A percentile compares a stretch with the other conserved stretches of the same genome.
These are phyloP conservation scores for Darksidea phi DNA, from an alignment of 495 filamentous ascomycete species.

Conservation along the genomic window DNA sequence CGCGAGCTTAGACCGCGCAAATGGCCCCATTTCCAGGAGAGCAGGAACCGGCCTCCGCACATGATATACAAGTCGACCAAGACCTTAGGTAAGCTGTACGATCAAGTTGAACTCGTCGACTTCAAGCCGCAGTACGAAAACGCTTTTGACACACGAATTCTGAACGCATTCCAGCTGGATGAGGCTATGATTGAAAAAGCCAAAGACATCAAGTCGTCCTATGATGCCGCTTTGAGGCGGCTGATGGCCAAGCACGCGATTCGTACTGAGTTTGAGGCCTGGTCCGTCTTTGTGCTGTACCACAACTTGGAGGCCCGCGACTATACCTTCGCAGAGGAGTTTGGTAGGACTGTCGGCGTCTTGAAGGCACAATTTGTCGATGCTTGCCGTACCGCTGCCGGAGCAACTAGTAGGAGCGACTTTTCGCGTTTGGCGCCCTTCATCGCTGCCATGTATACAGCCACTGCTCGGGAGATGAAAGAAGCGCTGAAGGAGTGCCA, in stretches of 20 bases:
- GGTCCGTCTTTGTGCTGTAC: constrained; percentile 75
- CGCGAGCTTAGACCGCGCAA: constrained; percentile 55
- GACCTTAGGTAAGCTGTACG: constrained; percentile 81
- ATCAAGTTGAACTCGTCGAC: constrained; percentile 63
- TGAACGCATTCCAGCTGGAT: constrained; percentile 59
- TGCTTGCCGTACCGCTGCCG: constrained; percentile 62
- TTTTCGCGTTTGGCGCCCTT: constrained; percentile 64
- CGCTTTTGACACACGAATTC: constrained; percentile 75
- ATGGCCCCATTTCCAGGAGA: constrained; percentile 95
- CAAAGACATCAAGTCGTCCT: constrained; percentile 66
- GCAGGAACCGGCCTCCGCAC: constrained; percentile 50
- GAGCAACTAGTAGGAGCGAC: constrained; percentile 49
- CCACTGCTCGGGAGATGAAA: constrained; percentile 70
- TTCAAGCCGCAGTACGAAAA: constrained; percentile 68
- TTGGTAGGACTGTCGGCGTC: constrained; percentile 61
- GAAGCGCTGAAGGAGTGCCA: constrained; percentile 51
- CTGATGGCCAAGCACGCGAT: constrained; percentile 87
- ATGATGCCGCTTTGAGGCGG: constrained; percentile 73
- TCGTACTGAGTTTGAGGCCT: constrained; percentile 86
- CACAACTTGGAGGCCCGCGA: constrained; percentile 65
- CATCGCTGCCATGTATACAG: constrained; percentile 80
- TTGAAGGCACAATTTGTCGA: constrained; percentile 67
- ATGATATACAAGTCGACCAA: constrained; percentile 64
- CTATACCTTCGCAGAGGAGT: constrained; percentile 83
- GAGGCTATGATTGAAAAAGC: constrained; percentile 57